Percentiles rank a stretch among this genome's conserved stretches.
These are phyloP conservation scores for Pleurotus citrinopileatus DNA, from an alignment of 768 basidiomycete species.

Conservation along the genomic window DNA sequence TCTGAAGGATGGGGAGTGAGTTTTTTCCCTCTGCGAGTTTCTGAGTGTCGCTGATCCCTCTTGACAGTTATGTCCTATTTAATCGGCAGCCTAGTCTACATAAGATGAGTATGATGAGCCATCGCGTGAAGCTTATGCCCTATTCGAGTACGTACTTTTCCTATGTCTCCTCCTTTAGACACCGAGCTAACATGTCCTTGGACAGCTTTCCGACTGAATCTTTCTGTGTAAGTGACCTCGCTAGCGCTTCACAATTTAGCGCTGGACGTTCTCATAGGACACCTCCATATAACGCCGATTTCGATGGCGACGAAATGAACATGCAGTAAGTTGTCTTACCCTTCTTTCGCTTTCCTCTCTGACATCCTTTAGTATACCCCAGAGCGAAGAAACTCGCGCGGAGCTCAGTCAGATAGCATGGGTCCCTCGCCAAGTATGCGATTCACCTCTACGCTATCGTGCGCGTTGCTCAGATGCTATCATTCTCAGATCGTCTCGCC, in stretches of 20 bases:
- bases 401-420: slow-evolving; percentile 98
- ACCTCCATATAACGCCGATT: slow-evolving; percentile 98
- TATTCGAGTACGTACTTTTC: slow-evolving; percentile 79
- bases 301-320: slow-evolving; percentile 99
- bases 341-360: neutral
- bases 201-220: slow-evolving; percentile 92
- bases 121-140: slow-evolving; percentile 94
- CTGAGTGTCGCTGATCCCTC: neutral
- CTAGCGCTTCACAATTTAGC: slow-evolving; percentile 16
- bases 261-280: slow-evolving; percentile 50
- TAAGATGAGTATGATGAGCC: slow-evolving; percentile 99
- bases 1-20: slow-evolving; percentile 97
- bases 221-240: slow-evolving; percentile 79
- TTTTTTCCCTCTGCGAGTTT: slow-evolving; percentile 17
- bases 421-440: slow-evolving; percentile 88
- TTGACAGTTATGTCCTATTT: slow-evolving; percentile 80
- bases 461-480: neutral
- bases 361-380: slow-evolving; percentile 69
- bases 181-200: slow-evolving; percentile 10
- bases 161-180: neutral
- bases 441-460: neutral
- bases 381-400: slow-evolving; percentile 96
- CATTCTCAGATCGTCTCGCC: slow-evolving; percentile 88
- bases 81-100: slow-evolving; percentile 98
- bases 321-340: slow-evolving; percentile 82